phyloP scores from a whole-genome alignment of 139 green algal genomes.

The Picochlorum sp. region DNA sequence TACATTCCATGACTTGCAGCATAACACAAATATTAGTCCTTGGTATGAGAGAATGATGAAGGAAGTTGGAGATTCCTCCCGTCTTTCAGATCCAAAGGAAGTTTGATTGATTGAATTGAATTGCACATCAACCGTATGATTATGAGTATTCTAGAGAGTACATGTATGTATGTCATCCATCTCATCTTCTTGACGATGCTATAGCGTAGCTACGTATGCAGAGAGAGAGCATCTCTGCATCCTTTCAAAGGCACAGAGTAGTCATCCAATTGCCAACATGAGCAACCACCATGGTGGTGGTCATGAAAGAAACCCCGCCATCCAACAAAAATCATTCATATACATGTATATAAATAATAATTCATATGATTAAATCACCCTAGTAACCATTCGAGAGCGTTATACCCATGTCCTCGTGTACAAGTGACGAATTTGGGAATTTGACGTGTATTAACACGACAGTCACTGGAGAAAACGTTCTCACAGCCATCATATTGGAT shows the following conservation, averaged over 20 bases:
- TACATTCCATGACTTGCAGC: slow-evolving; percentile 80
- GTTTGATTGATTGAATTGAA: not conserved
- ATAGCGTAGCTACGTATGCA: too few species aligned
- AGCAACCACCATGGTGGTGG: too few species aligned
- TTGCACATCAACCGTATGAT: not conserved
- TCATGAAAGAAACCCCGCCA: too few species aligned
- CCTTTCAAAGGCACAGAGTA: too few species aligned
- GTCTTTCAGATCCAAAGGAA: slow-evolving; percentile 4
- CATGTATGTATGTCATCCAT: too few species aligned
- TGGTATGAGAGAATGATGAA: slow-evolving; percentile 72
- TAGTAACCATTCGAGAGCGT: too few species aligned
- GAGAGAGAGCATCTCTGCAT: too few species aligned
- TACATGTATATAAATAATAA: not conserved
- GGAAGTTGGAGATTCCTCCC: slow-evolving; percentile 34
- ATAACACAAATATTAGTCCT: slow-evolving; percentile 44
- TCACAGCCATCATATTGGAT: slow-evolving; percentile 16
- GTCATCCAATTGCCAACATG: too few species aligned
- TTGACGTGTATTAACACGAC: not conserved
- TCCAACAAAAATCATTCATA: not conserved
- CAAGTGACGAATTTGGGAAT: not conserved
- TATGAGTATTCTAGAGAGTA: too few species aligned
- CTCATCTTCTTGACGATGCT: too few species aligned
- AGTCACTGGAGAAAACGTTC: slow-evolving; percentile 9
- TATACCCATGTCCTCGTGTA: too few species aligned
- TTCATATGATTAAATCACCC: not conserved